Base-by-base conservation (phyloP, 2,329 filamentous ascomycete genomes). In the Ophiostoma himal-ulmi region DNA sequence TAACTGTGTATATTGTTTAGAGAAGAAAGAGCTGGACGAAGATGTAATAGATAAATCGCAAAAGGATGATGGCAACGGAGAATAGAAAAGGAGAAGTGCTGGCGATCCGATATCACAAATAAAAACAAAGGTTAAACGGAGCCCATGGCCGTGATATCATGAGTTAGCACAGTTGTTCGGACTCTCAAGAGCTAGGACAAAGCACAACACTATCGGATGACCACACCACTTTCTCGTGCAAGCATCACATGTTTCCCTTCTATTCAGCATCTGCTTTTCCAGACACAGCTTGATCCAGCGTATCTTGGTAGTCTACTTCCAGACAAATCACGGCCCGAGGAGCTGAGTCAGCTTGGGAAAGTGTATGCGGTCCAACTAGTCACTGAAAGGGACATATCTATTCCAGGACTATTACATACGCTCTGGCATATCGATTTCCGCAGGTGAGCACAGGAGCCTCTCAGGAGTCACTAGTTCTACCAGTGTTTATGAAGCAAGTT, bases 261-360 rank as follows among this genome's bases (percentile, higher is more conserved):
- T 26, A 57, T 26, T 57, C 52, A 57, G 52, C 52, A 57, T 57
- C 52, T 26, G n/a, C 52, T 57, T 57, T 57, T 57, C 52, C 52
- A 57, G 22, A 26, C 11, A 57, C 52, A 57, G 10, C 13, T 5
- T 57, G 8, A 26, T 48, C 20, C 7, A 48, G 17, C 3, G 13
- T 6, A 20, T 20, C 44, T 20, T 48, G 52, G 52, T 26, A 57
- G n/a, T 30, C 52, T 57, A 57, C 52, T 26, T 57, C 52, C 52
- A 57, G 52, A 57, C n/a, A 26, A 11, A 13, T 57, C 44, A 26
- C 52, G 52, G 52, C n/a, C n/a, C n/a, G 11, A 57, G 11, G 5
- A 57, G 22, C 22, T 57, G 52, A 57, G 0, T 13, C n/a, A 14
- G 22, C 52, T 57, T 57, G 22, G n/a, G 52, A 57, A 57, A 57